A percentile compares a stretch with the other conserved stretches of the same genome.
Evolutionary conservation across 305 asterid species (phyloP).

Genomic region (Withania somnifera): DNA sequence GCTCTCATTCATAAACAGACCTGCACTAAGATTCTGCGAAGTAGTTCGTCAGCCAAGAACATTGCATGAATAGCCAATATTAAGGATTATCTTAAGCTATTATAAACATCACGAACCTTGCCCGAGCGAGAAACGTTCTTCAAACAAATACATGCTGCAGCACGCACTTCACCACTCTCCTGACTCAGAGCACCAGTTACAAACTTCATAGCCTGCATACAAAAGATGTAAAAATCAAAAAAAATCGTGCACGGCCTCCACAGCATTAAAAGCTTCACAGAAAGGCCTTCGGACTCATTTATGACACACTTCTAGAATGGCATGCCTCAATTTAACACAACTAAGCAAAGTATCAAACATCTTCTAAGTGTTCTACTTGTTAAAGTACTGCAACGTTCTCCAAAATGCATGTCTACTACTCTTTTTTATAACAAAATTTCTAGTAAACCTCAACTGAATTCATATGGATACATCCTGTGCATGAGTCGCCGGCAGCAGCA

Average conservation of each 20-base stretch:
- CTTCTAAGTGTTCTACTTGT: background rate
- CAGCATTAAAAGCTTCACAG: conserved; percentile 7
- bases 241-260: background rate
- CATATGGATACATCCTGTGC: background rate
- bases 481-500: background rate
- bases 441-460: background rate
- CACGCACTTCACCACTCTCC: conserved; percentile 65
- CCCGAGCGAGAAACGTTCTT: conserved; percentile 79
- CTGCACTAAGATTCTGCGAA: conserved; percentile 84
- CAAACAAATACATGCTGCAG: conserved; percentile 80
- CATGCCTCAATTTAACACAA: background rate
- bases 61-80: conserved; percentile 8
- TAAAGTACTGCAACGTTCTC: background rate
- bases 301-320: background rate
- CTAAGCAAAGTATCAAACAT: background rate
- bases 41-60: conserved; percentile 25
- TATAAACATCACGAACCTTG: conserved; percentile 46
- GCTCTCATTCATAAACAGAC: conserved; percentile 54
- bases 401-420: background rate
- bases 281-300: background rate
- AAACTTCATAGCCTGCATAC: conserved; percentile 49
- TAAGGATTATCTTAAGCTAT: background rate
- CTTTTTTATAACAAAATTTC: background rate
- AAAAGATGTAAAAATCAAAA: background rate
- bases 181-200: conserved; percentile 52